A percentile compares a stretch with the other conserved stretches of the same genome.
phyloP scores from a whole-genome alignment of 306 rosid species.

The Prunus fruticosa region DNA sequence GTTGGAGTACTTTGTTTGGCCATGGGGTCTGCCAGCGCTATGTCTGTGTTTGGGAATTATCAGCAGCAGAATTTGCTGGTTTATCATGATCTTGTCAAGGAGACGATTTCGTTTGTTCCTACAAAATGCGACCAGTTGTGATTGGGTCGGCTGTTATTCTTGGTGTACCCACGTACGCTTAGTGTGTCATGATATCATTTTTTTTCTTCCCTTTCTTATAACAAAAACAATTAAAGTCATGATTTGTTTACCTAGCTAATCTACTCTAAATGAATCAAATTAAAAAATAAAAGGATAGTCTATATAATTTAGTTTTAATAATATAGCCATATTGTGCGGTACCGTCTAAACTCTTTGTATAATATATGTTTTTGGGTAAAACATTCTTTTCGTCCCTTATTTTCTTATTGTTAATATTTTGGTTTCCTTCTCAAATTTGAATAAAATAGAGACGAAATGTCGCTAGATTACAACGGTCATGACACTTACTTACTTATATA shows the following conservation, averaged over 20 bases:
- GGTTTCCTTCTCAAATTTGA: too few relatives aligned
- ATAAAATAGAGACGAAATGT: too few relatives aligned
- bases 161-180: neutral
- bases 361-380: too few relatives aligned
- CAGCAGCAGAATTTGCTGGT: constrained; percentile 50
- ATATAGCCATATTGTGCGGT: too few relatives aligned
- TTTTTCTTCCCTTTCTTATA: neutral
- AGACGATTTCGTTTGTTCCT: constrained; percentile 40
- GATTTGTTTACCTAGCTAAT: neutral
- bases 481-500: too few relatives aligned
- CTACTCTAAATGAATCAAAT: neutral
- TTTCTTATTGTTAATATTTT: too few relatives aligned
- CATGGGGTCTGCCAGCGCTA: constrained; percentile 54
- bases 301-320: too few relatives aligned
- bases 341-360: too few relatives aligned
- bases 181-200: neutral
- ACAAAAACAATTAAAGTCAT: neutral
- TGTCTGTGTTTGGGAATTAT: constrained; percentile 66
- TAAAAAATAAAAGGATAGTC: too few relatives aligned
- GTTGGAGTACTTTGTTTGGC: constrained; percentile 68
- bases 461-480: too few relatives aligned
- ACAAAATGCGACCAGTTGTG: constrained; percentile 35
- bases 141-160: neutral
- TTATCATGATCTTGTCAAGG: constrained; percentile 38
- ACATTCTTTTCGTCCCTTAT: too few relatives aligned